Evolutionary conservation across 2,329 filamentous ascomycete genomes (phyloP).

Genomic region (Lecanosticta acicola): DNA sequence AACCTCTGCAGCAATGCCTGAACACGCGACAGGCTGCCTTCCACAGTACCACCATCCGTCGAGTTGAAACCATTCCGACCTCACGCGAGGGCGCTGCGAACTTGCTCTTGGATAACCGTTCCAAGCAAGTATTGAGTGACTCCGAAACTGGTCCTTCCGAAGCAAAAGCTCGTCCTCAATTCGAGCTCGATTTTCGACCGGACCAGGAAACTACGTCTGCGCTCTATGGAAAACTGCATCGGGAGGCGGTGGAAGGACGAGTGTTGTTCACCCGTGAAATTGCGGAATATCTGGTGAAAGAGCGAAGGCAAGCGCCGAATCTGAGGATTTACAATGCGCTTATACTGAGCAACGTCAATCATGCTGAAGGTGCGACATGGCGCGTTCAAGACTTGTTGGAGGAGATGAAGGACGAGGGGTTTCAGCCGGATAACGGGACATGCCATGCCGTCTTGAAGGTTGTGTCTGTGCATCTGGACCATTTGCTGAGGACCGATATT

Average conservation of each 20-base stretch:
- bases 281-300: constrained; percentile 54
- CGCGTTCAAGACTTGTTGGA: constrained; percentile 59
- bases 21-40: constrained; percentile 9
- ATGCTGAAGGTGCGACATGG: constrained; percentile 58
- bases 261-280: constrained; percentile 41
- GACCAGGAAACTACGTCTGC: constrained; percentile 23
- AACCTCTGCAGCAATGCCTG: constrained; percentile 15
- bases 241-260: constrained; percentile 35
- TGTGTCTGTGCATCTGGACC: constrained; percentile 80
- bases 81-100: not conserved
- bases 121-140: not conserved
- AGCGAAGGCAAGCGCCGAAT: constrained; percentile 52
- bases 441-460: constrained; percentile 70
- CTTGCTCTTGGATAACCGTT: not conserved
- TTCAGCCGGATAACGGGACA: constrained; percentile 60
- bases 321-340: constrained; percentile 65
- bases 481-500: constrained; percentile 65
- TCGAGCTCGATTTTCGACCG: constrained; percentile 10
- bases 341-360: constrained; percentile 64
- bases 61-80: constrained; percentile 1
- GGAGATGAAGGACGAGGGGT: constrained; percentile 60
- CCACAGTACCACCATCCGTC: too few relatives aligned
- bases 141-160: too few relatives aligned
- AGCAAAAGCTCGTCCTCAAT: not conserved
- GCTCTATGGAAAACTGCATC: constrained; percentile 48